Evolutionary conservation across 441 rosid genomes (phyloP), one percentile per base, ranked within the genome.

Genomic region (Erodium moschatum): DNA sequence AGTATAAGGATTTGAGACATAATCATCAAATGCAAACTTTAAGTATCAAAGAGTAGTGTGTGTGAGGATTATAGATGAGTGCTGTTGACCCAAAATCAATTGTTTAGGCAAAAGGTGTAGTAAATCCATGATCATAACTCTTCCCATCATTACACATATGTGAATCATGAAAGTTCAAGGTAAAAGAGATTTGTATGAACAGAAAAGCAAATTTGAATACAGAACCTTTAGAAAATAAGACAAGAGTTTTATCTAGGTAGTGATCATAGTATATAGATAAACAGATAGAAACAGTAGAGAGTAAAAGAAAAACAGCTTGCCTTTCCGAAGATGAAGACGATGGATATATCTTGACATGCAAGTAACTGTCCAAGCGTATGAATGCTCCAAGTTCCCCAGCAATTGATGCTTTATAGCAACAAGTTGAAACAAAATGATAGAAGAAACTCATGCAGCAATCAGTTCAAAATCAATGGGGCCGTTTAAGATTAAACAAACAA

Each of bases 271-370:
- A 15, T 2, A 9, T 60, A 10, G 31, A 20, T 21, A 29, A 27
- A 61, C 65, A 61, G 9, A 60, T 60, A 61, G n/a, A 61, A 11
- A 61, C n/a, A 13, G 33, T 4, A 62, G 4, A n/a, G 35, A n/a
- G 65, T 27, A 24, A 15, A 61, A 61, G n/a, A 61, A 61, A 29
- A n/a, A n/a, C n/a, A n/a, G 15, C 62, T 4, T 50, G 58, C 58
- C 58, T 50, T 52, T 61, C 65, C 15, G 4, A 27, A 27, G 35
- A 20, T 24, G 33, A 21, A 60, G 13, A 12, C 6, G 15, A 60
- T 60, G 15, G 35, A 60, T n/a, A n/a, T n/a, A n/a, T n/a, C n/a
- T 1, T 56, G 62, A 56, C 27, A n/a, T n/a, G n/a, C n/a, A 58
- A 58, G 24, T 18, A 19, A 0, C 20, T 16, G 61, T 52, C 4